phyloP scores from a whole-genome alignment of 2,329 filamentous ascomycete genomes.

The Mariannaea elegans region DNA sequence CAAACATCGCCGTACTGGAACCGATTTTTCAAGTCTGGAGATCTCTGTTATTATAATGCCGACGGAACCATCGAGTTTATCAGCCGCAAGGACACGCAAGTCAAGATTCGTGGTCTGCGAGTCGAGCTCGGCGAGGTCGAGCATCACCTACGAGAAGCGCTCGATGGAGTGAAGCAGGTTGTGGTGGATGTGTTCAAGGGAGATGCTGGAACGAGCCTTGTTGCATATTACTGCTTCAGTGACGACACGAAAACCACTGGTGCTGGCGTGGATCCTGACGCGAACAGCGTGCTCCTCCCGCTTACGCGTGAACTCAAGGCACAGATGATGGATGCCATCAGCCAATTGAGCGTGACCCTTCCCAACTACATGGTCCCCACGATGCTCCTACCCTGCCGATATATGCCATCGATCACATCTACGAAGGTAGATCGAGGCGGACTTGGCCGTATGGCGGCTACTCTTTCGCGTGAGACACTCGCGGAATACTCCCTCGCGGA shows the following conservation, averaged over 20 bases:
- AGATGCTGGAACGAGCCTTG: neutral
- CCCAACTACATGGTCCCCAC: too few relatives aligned
- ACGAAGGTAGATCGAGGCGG: constrained; percentile 30
- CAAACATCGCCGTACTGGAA: neutral
- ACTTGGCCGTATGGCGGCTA: constrained; percentile 9
- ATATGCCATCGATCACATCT: too few relatives aligned
- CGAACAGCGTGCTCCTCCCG: neutral
- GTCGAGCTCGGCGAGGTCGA: neutral
- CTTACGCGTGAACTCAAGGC: neutral
- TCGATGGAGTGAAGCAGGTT: neutral
- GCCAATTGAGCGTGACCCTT: too few relatives aligned
- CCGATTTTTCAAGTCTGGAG: neutral
- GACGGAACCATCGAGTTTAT: neutral
- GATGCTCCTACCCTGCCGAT: too few relatives aligned
- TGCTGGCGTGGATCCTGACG: neutral
- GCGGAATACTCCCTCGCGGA: neutral
- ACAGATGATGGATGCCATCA: too few relatives aligned
- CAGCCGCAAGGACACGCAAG: too few relatives aligned
- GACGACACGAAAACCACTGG: neutral
- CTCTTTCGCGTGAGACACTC: constrained; percentile 11
- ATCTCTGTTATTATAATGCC: neutral
- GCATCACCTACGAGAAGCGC: neutral
- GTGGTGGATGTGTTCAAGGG: neutral
- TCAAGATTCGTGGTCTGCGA: too few relatives aligned
- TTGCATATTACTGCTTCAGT: too few relatives aligned